Evolutionary conservation across 106 monocot species (phyloP), one percentile per base, ranked within the genome.

Genomic region (Dendrobium catenatum): DNA sequence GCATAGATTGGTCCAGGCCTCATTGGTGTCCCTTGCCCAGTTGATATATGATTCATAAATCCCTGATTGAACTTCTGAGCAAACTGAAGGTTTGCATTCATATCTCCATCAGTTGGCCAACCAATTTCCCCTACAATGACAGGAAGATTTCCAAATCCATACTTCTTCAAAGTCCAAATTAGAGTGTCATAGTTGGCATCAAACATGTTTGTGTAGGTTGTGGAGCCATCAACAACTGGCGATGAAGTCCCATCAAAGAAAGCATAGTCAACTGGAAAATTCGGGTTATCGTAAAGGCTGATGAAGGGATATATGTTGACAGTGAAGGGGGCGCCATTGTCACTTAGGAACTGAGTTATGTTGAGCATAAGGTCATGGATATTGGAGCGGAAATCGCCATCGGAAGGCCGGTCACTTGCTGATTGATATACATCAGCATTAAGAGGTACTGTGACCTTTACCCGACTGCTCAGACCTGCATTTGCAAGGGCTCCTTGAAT

Each of bases 291-390:
- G 80, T 96, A 96, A 43, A 96, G 93, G 80, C 90, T 89, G 75
- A 96, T 96, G 83, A 96, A 96, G 67, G 96, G 96, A 85, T 96
- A 96, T 40, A 96, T 94, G 80, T 96, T 96, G 82, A 92, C 92
- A 3, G 90, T 94, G 89, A 96, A 93, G 4, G 90, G 85, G 27
- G 81, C 88, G 4, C 61, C 88, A 74, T 90, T 96, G 82, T 90
- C 88, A 44, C 79, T 90, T 9, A 94, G 90, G 87, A 96, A 96
- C 74, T 86, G 84, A 20, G 90, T 84, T 13, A 96, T 90, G 18
- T 79, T 17, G 16, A 96, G 78, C 89, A 96, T 92, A 73, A 96
- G 89, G 33, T 85, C 83, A 31, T 78, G 91, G 82, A 96, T 96
- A 75, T 96, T 86, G 0, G 88, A 2, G 29, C 96, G 93, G 73